Base-by-base conservation (phyloP, 148 eudicot species). In the Talinum fruticosum region DNA sequence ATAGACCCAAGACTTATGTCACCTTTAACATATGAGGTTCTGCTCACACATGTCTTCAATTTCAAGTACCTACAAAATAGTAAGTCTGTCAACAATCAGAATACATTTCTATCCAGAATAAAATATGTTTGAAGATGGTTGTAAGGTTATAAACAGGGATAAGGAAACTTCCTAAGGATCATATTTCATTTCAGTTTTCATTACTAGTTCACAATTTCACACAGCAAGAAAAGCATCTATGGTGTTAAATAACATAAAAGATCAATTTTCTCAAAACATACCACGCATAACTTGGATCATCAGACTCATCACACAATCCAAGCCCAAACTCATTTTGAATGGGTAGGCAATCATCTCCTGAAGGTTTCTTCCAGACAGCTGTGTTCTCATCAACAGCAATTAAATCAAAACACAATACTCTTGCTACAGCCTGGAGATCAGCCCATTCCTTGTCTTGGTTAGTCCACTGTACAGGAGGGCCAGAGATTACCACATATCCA, bases 401-500 rank as follows among this genome's bases (percentile, higher is more conserved):
- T 36, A 93, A 88, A 84, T 93, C 99, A 87, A 89, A 96, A 73
- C 99, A 96, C 85, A 96, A 83, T 41, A 96, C 87, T 83, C 98
- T 91, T 61, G 99, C 99, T 37, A 90, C 97, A 69, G 91, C 90
- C 83, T 96, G 99, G 53, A 96, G 94, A 87, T 96, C 99, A 69
- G 97, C 93, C 98, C 98, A 94, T 87, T 94, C 98, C 82, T 89
- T 92, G 83, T 94, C 97, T 84, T 92, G 97, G 78, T 92, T 92
- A 76, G 88, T 82, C 98, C 98, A 94, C 81, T 90, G 97, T 13
- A 94, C 98, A 69, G 99, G 99, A 41, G 99, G 99, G 1, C 99
- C 99, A 69, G 99, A 96, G 62, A 96, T 92, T 30, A 96, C 99
- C 26, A 92, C 62, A 83, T 91, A 90, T 32, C 98, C 99, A 79